Conservation (phyloP, 441 rosid species). For the Populus trichocarpa region DNA sequence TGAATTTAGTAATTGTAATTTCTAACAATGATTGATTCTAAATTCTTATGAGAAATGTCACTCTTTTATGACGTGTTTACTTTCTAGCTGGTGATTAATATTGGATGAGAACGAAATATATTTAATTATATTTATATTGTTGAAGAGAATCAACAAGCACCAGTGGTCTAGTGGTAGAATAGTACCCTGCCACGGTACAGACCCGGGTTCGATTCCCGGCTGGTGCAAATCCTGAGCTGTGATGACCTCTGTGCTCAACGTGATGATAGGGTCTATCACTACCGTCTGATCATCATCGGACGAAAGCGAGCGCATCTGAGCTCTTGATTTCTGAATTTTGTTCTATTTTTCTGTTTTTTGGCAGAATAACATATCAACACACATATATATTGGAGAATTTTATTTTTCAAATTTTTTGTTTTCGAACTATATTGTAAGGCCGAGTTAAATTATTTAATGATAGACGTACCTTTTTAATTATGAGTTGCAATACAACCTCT, state of each 20-base stretch:
- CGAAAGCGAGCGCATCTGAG: not conserved
- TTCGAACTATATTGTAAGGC: not conserved
- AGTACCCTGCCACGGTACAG: slow-evolving; percentile 81
- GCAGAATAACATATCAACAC: not conserved
- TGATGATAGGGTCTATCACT: not conserved
- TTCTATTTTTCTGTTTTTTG: too few relatives aligned
- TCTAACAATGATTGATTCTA: too few relatives aligned
- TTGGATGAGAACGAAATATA: too few relatives aligned
- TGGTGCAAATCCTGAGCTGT: slow-evolving; percentile 41
- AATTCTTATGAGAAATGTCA: too few relatives aligned
- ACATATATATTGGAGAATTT: not conserved
- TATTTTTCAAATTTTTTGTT: too few relatives aligned
- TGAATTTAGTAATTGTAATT: too few relatives aligned
- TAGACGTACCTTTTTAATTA: not conserved
- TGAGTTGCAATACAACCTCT: not conserved
- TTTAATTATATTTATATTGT: too few relatives aligned
- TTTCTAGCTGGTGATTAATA: too few relatives aligned
- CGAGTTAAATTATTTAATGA: not conserved
- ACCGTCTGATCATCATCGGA: not conserved
- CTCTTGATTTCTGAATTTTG: not conserved
- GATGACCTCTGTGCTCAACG: not conserved
- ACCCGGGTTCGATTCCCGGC: slow-evolving; percentile 83
- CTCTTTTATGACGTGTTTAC: too few relatives aligned
- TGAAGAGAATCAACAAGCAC: too few relatives aligned
- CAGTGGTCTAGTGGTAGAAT: slow-evolving; percentile 24